Percentiles rank a stretch among this genome's conserved stretches.
Evolutionary conservation across 1,284 basidiomycete genomes (phyloP).

Genomic region (Rhodotorula sp.): DNA sequence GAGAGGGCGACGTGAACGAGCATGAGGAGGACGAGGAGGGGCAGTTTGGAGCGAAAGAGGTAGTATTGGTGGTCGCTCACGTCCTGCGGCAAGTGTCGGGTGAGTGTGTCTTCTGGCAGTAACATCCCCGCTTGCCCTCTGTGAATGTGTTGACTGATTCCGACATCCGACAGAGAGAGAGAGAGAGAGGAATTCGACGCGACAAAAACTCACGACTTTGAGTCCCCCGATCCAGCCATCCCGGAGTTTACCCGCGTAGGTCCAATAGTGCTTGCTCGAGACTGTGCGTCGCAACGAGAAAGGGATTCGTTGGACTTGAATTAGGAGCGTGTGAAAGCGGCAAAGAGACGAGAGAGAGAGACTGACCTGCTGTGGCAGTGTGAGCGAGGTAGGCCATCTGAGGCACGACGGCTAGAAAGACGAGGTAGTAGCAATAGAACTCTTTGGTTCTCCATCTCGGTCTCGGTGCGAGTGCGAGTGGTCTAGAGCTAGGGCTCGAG

Average conservation of each 20-base stretch:
- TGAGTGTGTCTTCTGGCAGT: background rate
- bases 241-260: slow-evolving; percentile 56
- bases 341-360: too few species aligned
- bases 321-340: too few species aligned
- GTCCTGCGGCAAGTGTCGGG: slow-evolving; percentile 48
- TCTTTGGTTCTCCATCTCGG: slow-evolving; percentile 75
- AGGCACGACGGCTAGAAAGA: slow-evolving; percentile 65
- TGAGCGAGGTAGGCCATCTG: slow-evolving; percentile 79
- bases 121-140: background rate
- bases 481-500: background rate
- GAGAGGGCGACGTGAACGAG: slow-evolving; percentile 46
- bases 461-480: too few species aligned
- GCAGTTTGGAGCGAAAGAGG: slow-evolving; percentile 49
- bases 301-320: too few species aligned
- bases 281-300: background rate
- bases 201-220: slow-evolving; percentile 49
- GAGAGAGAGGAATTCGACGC: too few species aligned
- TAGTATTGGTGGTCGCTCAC: slow-evolving; percentile 53
- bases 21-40: slow-evolving; percentile 46
- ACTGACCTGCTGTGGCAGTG: slow-evolving; percentile 67
- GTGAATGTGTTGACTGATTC: too few species aligned
- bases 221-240: slow-evolving; percentile 56
- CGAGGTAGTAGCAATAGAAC: slow-evolving; percentile 73
- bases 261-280: slow-evolving; percentile 11
- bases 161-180: too few species aligned